These are phyloP conservation scores for Solanum stenotomum DNA, from an alignment of 257 asterid genomes.

Conservation along the genomic window DNA sequence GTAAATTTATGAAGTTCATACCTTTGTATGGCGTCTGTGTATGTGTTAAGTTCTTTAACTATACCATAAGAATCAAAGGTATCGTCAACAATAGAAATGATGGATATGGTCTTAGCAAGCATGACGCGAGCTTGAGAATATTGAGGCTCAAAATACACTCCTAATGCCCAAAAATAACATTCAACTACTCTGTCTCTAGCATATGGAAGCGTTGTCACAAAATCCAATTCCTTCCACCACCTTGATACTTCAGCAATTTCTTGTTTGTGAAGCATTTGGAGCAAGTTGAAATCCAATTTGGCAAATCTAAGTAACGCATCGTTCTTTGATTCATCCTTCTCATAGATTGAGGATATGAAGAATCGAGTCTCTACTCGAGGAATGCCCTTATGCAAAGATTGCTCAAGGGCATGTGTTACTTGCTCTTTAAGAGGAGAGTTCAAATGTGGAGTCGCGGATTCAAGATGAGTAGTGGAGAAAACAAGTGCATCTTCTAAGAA, in stretches of 20 bases:
- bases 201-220: conserved; percentile 1
- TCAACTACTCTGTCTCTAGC: conserved; percentile 16
- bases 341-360: conserved; percentile 12
- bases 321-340: conserved; percentile 3
- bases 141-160: conserved; percentile 5
- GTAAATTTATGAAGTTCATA: neutral
- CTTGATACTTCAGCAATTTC: conserved; percentile 19
- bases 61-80: neutral
- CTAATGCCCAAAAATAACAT: conserved; percentile 13
- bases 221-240: conserved; percentile 13
- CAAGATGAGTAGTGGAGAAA: conserved; percentile 7
- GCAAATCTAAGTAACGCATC: conserved; percentile 14
- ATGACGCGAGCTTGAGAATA: neutral
- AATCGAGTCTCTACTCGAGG: conserved; percentile 19
- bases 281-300: conserved; percentile 19
- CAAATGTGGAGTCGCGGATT: neutral
- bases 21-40: neutral
- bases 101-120: neutral
- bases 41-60: neutral
- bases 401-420: conserved; percentile 21
- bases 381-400: conserved; percentile 11
- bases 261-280: conserved; percentile 20
- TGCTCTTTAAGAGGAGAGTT: conserved; percentile 9
- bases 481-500: conserved; percentile 19
- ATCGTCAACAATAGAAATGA: neutral